Conservation (phyloP, 805 yeast species). For the Spathaspora girioi region DNA sequence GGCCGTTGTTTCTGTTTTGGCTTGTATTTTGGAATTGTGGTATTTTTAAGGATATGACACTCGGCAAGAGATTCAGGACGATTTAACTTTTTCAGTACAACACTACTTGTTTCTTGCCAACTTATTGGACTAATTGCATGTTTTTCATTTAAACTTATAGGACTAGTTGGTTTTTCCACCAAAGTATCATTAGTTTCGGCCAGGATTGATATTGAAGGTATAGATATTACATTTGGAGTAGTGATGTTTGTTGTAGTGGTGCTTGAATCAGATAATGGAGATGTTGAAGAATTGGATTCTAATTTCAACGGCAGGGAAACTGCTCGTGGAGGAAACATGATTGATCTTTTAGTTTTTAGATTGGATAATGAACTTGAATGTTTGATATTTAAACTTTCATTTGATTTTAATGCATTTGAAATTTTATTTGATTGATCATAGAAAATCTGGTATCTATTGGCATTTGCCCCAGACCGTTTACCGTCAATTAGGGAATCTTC, state of each 20-base stretch:
- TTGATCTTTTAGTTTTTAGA: conserved; percentile 5
- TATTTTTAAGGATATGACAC: conserved; percentile 1
- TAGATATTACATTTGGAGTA: not conserved
- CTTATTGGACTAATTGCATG: not conserved
- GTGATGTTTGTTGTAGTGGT: not conserved
- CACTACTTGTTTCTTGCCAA: not conserved
- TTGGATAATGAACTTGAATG: conserved; percentile 8
- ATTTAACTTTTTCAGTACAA: not conserved
- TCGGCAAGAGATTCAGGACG: conserved; percentile 5
- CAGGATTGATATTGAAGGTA: too few relatives aligned
- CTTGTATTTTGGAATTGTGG: conserved; percentile 7
- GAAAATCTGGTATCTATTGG: conserved; percentile 41
- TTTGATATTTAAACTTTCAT: conserved; percentile 19
- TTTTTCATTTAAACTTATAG: not conserved
- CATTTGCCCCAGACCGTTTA: conserved; percentile 38
- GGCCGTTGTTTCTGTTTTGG: not conserved
- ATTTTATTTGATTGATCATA: conserved; percentile 43
- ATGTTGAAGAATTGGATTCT: not conserved
- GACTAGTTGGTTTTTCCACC: not conserved
- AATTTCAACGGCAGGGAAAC: not conserved
- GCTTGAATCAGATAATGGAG: not conserved
- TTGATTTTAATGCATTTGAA: conserved; percentile 40
- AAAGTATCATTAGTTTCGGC: too few relatives aligned
- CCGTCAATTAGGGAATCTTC: conserved; percentile 31
- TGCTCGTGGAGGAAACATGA: not conserved